phyloP scores from a whole-genome alignment of 2,329 filamentous ascomycete genomes.

The Xylariales sp. region DNA sequence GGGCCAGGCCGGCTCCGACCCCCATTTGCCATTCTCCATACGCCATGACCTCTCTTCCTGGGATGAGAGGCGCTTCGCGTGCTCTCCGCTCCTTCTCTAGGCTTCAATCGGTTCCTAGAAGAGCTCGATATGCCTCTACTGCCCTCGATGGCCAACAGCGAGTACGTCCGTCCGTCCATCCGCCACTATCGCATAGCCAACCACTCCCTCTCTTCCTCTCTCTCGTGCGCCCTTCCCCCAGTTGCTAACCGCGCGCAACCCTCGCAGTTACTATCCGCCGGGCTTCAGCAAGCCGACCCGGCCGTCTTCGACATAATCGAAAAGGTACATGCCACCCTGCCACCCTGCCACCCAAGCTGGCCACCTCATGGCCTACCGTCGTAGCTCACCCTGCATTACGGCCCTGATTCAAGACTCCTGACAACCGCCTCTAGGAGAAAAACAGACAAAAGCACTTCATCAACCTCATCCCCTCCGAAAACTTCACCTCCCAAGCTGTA shows the following conservation, averaged over 20 bases:
- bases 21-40: not conserved
- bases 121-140: slow-evolving; percentile 58
- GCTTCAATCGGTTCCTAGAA: slow-evolving; percentile 47
- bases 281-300: slow-evolving; percentile 87
- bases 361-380: not conserved
- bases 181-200: not conserved
- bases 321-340: slow-evolving; percentile 67
- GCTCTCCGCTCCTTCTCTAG: slow-evolving; percentile 54
- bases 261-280: slow-evolving; percentile 78
- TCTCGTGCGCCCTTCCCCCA: not conserved
- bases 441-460: slow-evolving; percentile 97
- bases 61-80: slow-evolving; percentile 62
- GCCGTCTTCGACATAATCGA: slow-evolving; percentile 89
- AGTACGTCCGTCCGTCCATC: slow-evolving; percentile 53
- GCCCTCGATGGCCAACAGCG: slow-evolving; percentile 69
- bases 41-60: slow-evolving; percentile 59
- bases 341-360: slow-evolving; percentile 9
- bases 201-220: too few species aligned
- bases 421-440: slow-evolving; percentile 78
- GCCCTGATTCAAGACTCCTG: slow-evolving; percentile 15
- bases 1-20: not conserved
- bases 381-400: too few species aligned
- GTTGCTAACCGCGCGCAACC: slow-evolving; percentile 32
- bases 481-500: slow-evolving; percentile 93
- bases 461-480: slow-evolving; percentile 95